These are phyloP conservation scores for Kluyveromyces aestuarii DNA, from an alignment of 805 yeast species.

Conservation along the genomic window DNA sequence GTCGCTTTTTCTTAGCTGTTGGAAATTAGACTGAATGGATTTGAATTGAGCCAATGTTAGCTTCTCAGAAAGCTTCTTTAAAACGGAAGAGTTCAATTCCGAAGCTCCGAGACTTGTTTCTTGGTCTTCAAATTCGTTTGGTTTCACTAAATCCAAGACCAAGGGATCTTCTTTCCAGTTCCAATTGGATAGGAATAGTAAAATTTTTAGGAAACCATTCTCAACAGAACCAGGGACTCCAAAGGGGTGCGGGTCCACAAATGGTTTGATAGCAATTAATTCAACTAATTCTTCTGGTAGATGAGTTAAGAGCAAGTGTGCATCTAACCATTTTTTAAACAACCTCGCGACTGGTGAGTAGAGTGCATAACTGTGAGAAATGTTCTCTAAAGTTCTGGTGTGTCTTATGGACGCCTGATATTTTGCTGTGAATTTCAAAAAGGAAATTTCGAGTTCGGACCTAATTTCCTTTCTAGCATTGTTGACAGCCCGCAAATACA, in stretches of 20 bases:
- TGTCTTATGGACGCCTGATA: conserved; percentile 68
- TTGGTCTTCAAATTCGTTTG: conserved; percentile 30
- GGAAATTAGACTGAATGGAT: conserved; percentile 53
- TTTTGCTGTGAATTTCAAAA: conserved; percentile 52
- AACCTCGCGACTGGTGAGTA: conserved; percentile 75
- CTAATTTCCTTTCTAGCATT: conserved; percentile 54
- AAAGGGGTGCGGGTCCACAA: conserved; percentile 84
- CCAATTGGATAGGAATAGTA: conserved; percentile 72
- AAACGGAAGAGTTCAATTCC: conserved; percentile 26
- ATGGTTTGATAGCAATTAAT: conserved; percentile 70
- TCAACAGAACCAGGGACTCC: conserved; percentile 69
- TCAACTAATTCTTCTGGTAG: conserved; percentile 75
- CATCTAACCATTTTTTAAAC: conserved; percentile 83
- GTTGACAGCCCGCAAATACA: conserved; percentile 63
- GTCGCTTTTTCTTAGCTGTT: conserved; percentile 61
- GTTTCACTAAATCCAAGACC: conserved; percentile 64
- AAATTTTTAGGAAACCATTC: conserved; percentile 69
- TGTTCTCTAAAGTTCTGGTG: conserved; percentile 63
- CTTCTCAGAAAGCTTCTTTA: conserved; percentile 47
- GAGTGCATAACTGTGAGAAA: conserved; percentile 62
- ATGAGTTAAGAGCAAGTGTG: conserved; percentile 66
- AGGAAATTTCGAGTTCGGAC: conserved; percentile 49
- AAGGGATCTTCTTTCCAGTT: conserved; percentile 90
- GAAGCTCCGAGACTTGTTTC: conserved; percentile 20
- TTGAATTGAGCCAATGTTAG: conserved; percentile 55